These are phyloP conservation scores for Aureobasidium sp. DNA, from an alignment of 2,329 filamentous ascomycete genomes.

Conservation along the genomic window DNA sequence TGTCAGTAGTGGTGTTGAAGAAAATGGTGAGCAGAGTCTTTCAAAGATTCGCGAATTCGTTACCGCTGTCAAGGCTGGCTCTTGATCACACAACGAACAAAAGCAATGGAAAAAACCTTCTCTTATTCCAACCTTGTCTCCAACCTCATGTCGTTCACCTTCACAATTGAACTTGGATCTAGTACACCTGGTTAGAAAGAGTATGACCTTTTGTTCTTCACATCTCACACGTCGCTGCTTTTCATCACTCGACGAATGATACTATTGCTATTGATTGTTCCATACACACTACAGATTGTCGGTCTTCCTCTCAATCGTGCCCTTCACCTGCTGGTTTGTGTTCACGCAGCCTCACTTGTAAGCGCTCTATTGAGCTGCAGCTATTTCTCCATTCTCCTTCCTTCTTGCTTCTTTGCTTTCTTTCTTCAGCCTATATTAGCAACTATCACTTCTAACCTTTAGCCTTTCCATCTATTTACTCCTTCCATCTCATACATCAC, in stretches of 20 bases:
- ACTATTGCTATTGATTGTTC: background rate
- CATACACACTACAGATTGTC: background rate
- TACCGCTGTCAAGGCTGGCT: conserved; percentile 9
- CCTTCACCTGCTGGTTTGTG: background rate
- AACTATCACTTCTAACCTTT: background rate
- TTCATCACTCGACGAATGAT: background rate
- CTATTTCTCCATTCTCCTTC: background rate
- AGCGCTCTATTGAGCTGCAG: background rate
- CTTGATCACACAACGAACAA: background rate
- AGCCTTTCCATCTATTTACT: background rate
- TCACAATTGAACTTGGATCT: too few relatives aligned
- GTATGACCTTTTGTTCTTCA: too few relatives aligned
- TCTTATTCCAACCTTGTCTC: background rate
- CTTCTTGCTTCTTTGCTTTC: background rate
- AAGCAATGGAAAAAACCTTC: background rate
- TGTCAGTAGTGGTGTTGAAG: conserved; percentile 90
- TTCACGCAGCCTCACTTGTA: background rate
- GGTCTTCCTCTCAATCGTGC: background rate
- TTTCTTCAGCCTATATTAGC: background rate
- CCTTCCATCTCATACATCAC: background rate
- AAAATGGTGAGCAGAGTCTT: conserved; percentile 68
- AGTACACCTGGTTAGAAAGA: too few relatives aligned
- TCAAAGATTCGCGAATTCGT: conserved; percentile 59
- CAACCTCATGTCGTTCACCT: background rate
- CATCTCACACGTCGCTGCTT: too few relatives aligned